These are phyloP conservation scores for Lactarius quietus DNA, from an alignment of 768 basidiomycete species.

Conservation along the genomic window DNA sequence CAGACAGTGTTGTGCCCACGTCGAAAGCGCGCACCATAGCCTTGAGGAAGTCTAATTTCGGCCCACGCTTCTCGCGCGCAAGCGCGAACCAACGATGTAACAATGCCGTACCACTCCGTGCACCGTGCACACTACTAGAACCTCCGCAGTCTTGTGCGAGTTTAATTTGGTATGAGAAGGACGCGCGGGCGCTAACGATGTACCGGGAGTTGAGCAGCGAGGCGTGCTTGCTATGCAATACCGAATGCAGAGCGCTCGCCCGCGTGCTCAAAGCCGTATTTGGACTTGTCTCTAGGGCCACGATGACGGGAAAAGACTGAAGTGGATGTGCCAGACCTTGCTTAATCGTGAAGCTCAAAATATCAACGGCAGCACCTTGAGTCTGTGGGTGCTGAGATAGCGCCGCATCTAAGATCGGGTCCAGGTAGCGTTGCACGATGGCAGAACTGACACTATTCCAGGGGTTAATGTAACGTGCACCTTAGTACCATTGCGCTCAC, in stretches of 20 bases:
- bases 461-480: neutral
- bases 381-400: slow-evolving; percentile 65
- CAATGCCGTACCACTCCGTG: slow-evolving; percentile 50
- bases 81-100: slow-evolving; percentile 89
- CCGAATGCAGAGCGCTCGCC: slow-evolving; percentile 74
- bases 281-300: slow-evolving; percentile 89
- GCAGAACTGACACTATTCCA: slow-evolving; percentile 83
- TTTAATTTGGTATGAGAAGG: slow-evolving; percentile 80
- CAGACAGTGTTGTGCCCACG: slow-evolving; percentile 52
- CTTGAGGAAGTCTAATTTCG: slow-evolving; percentile 84
- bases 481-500: slow-evolving; percentile 42
- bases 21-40: slow-evolving; percentile 81
- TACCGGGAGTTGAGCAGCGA: slow-evolving; percentile 87
- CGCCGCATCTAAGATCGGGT: slow-evolving; percentile 76
- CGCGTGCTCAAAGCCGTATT: slow-evolving; percentile 57
- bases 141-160: slow-evolving; percentile 36
- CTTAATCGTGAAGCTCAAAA: slow-evolving; percentile 88
- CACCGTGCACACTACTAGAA: slow-evolving; percentile 47
- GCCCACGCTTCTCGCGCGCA: slow-evolving; percentile 83
- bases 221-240: slow-evolving; percentile 85
- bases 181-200: slow-evolving; percentile 70
- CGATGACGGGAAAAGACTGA: slow-evolving; percentile 89
- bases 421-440: slow-evolving; percentile 88
- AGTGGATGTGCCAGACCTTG: slow-evolving; percentile 96
- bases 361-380: slow-evolving; percentile 83